Conservation (phyloP, 495 filamentous ascomycete species). For the Penicillium riverlandense region DNA sequence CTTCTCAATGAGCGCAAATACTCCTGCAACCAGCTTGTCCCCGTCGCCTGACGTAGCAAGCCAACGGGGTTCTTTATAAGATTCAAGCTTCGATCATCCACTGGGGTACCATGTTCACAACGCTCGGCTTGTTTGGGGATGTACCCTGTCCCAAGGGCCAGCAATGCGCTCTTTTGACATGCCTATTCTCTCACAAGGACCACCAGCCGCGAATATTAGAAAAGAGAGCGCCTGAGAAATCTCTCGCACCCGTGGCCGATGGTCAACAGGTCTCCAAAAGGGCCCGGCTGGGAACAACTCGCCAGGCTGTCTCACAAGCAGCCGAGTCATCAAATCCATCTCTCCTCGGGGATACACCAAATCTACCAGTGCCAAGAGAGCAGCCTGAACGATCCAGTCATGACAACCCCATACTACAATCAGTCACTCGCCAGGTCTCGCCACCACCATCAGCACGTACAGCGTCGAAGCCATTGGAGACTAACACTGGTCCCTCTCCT, state of each 20-base stretch:
- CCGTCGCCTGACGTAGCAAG: too few relatives aligned
- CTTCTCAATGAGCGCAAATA: too few relatives aligned
- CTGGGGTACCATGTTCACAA: conserved; percentile 52
- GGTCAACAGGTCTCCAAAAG: conserved; percentile 1
- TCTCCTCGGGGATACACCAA: too few relatives aligned
- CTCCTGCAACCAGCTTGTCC: too few relatives aligned
- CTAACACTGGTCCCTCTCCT: not conserved
- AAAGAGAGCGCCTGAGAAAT: not conserved
- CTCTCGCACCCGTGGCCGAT: not conserved
- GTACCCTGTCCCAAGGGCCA: conserved; percentile 58
- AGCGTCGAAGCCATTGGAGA: conserved; percentile 7
- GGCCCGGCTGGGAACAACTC: not conserved
- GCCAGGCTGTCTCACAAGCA: too few relatives aligned
- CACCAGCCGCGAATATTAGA: not conserved
- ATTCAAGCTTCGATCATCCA: conserved; percentile 1
- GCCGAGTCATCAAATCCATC: too few relatives aligned
- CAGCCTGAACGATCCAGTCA: not conserved
- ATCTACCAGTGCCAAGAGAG: not conserved
- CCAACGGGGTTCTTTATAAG: too few relatives aligned
- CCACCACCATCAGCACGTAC: conserved; percentile 32
- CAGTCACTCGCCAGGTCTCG: conserved; percentile 24
- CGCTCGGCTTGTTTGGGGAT: conserved; percentile 56
- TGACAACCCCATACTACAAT: conserved; percentile 6
- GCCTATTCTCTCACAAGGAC: conserved; percentile 51
- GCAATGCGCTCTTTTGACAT: conserved; percentile 46